Percentiles rank a stretch among this genome's conserved stretches.
These are phyloP conservation scores for Kurtzmaniella natalensis DNA, from an alignment of 1,139 yeast genomes.

Conservation along the genomic window DNA sequence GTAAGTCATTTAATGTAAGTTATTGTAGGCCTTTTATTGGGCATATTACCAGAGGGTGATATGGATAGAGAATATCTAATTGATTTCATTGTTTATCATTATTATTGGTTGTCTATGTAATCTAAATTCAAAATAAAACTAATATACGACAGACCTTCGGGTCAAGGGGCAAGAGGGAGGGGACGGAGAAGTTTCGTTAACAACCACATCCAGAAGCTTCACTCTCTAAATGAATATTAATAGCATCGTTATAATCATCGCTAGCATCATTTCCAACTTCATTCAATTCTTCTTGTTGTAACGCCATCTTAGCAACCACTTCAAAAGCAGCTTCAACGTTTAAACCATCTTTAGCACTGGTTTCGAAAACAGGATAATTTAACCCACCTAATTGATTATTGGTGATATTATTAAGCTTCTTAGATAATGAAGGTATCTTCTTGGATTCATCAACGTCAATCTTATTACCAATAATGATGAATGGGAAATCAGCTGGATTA, in stretches of 20 bases:
- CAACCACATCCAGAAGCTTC: slow-evolving; percentile 79
- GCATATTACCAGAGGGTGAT: too few species aligned
- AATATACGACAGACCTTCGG: too few species aligned
- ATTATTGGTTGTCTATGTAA: too few species aligned
- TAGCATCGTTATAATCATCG: slow-evolving; percentile 89
- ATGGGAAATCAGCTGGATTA: slow-evolving; percentile 94
- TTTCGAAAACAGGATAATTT: slow-evolving; percentile 88
- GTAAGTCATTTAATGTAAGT: too few species aligned
- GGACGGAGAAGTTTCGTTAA: slow-evolving; percentile 23
- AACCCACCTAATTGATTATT: slow-evolving; percentile 67
- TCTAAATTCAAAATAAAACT: too few species aligned
- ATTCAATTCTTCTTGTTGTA: slow-evolving; percentile 84
- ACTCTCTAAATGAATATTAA: slow-evolving; percentile 86
- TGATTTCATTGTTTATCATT: too few species aligned
- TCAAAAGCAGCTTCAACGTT: slow-evolving; percentile 96
- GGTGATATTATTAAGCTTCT: slow-evolving; percentile 84
- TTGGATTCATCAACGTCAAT: slow-evolving; percentile 91
- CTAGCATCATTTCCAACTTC: slow-evolving; percentile 74
- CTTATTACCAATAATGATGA: slow-evolving; percentile 91
- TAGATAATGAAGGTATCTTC: slow-evolving; percentile 69
- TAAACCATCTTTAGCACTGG: slow-evolving; percentile 90
- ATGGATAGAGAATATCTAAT: too few species aligned
- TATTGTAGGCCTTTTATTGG: too few species aligned
- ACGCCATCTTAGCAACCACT: slow-evolving; percentile 91
- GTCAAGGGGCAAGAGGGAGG: too few species aligned